Evolutionary conservation across 208 protist species (phyloP), one percentile per base, ranked within the genome.

Genomic region (Trypanosoma caninum): DNA sequence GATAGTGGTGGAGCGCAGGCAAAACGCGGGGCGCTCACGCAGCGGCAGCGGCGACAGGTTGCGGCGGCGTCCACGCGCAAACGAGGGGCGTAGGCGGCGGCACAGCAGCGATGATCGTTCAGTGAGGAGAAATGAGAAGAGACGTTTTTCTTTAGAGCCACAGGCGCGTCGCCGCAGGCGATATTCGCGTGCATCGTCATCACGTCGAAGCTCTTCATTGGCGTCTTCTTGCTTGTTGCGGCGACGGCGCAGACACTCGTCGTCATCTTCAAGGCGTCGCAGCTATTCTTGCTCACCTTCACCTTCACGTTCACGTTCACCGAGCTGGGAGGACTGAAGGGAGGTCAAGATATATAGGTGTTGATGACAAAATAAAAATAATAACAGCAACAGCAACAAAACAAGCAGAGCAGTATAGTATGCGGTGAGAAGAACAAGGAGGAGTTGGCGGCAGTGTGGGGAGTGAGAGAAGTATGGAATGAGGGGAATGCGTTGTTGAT

Each of bases 231-330:
- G n/a, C 20, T 22, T 6, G 8, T 13, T 8, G 35, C 45, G 41
- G 22, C 48, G 60, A 34, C 37, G 42, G 9, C 51, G 41, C 30
- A 30, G 38, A 2, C 30, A 14, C 13, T 67, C 60, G n/a, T 44
- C 28, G 22, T 56, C 60, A 14, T 44, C 28, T 31, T 56, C 59
- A 31, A 20, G 28, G 6, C 20, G 48, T 27, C 35, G 35, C 9
- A 53, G 51, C 41, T 52, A 52, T 33, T 53, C 51, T 2, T 25
- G 60, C 2, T 67, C 60, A 40, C 60, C 60, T n/a, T n/a, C n/a
- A n/a, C n/a, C n/a, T n/a, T n/a, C n/a, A n/a, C 60, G 60, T 33
- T 53, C 51, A 4, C 34, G 60, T 1, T 67, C 60, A 40, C 60
- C 60, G 37, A 59, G 50, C 41, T 67, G 60, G 60, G 51, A 23